These are phyloP conservation scores for Lactifluus echinatus DNA, from an alignment of 768 basidiomycete genomes.

Conservation along the genomic window DNA sequence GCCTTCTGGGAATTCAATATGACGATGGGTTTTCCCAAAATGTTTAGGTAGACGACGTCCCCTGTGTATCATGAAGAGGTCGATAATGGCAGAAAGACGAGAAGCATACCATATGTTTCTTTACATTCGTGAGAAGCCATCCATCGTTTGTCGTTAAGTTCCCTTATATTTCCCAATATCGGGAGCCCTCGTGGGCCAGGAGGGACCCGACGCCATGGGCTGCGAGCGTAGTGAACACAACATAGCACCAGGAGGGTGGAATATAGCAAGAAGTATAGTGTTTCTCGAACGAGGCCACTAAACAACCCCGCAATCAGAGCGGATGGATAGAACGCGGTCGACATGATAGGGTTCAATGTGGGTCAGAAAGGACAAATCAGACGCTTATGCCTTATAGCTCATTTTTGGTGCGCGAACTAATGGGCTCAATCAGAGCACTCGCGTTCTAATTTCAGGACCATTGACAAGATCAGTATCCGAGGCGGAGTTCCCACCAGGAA, in stretches of 20 bases:
- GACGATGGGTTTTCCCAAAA: conserved; percentile 38
- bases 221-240: conserved; percentile 5
- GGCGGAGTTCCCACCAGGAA: conserved; percentile 15
- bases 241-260: neutral
- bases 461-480: conserved; percentile 6
- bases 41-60: conserved; percentile 38
- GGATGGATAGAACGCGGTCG: neutral
- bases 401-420: neutral
- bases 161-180: conserved; percentile 12
- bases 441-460: neutral
- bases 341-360: conserved; percentile 10
- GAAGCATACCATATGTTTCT: conserved; percentile 5
- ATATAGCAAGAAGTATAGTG: neutral
- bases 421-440: conserved; percentile 3
- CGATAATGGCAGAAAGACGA: neutral
- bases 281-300: neutral
- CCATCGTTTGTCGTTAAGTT: conserved; percentile 17
- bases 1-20: conserved; percentile 38
- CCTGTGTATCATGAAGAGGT: conserved; percentile 14
- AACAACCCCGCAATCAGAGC: neutral
- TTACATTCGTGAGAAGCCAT: conserved; percentile 11
- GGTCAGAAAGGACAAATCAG: neutral
- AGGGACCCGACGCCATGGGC: conserved; percentile 19
- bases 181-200: conserved; percentile 16
- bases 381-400: conserved; percentile 1